Evolutionary conservation across 1,284 basidiomycete genomes (phyloP).

Genomic region (Microbotryum intermedium): DNA sequence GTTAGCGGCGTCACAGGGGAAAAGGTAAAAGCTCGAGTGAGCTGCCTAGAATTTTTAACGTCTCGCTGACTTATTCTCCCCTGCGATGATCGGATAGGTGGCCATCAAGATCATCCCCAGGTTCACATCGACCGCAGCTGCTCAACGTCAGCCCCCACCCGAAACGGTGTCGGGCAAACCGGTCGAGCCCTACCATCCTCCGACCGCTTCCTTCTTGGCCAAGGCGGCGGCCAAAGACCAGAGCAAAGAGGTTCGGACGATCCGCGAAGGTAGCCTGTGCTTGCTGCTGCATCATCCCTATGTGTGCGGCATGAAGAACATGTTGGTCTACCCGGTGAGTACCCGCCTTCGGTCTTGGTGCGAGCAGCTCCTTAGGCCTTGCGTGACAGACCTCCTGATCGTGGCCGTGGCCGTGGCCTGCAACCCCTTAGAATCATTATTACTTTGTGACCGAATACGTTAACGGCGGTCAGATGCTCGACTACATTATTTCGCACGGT

Average conservation of each 20-base stretch:
- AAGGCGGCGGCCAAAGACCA: constrained; percentile 77
- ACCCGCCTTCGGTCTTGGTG: not conserved
- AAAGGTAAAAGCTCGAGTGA: constrained; percentile 56
- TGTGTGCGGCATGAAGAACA: constrained; percentile 98
- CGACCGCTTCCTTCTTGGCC: constrained; percentile 46
- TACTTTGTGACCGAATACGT: constrained; percentile 99
- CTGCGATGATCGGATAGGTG: constrained; percentile 49
- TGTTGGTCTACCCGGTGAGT: constrained; percentile 69
- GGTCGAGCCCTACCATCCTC: constrained; percentile 42
- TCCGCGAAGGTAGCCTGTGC: constrained; percentile 87
- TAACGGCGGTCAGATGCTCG: constrained; percentile 97
- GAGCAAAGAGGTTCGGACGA: constrained; percentile 89
- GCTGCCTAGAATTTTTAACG: too few species aligned
- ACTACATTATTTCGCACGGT: constrained; percentile 99
- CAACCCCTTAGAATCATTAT: constrained; percentile 60
- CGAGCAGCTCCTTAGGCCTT: not conserved
- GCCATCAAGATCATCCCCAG: constrained; percentile 98
- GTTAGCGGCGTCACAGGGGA: constrained; percentile 81
- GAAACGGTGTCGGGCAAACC: constrained; percentile 36
- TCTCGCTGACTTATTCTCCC: not conserved
- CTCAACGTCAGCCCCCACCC: constrained; percentile 31
- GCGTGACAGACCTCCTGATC: not conserved
- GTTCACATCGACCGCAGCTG: constrained; percentile 50
- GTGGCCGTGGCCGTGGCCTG: not conserved
- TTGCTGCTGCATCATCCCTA: constrained; percentile 96